phyloP scores from a whole-genome alignment of 352 stramenopile species.

The Pythium rhizo-oryzae region DNA sequence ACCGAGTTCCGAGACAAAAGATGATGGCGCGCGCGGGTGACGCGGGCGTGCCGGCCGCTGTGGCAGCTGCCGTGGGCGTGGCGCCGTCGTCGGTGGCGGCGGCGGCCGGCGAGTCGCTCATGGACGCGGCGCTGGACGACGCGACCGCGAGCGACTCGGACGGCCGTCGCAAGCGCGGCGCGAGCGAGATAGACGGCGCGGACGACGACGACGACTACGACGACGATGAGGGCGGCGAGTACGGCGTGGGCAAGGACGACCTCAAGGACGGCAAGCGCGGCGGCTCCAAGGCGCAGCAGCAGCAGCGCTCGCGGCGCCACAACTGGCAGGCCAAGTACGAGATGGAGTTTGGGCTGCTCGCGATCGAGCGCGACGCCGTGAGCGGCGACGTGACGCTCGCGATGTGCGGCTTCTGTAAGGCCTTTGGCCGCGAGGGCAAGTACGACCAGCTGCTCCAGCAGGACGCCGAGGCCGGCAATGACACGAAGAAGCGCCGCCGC shows the following conservation, averaged over 20 bases:
- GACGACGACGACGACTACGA: slow-evolving; percentile 48
- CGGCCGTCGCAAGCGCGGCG: slow-evolving; percentile 40
- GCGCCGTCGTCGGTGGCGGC: not conserved
- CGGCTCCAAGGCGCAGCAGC: slow-evolving; percentile 32
- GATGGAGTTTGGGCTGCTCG: slow-evolving; percentile 76
- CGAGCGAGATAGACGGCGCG: slow-evolving; percentile 32
- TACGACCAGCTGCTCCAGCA: slow-evolving; percentile 70
- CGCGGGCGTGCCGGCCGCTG: not conserved
- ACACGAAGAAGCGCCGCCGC: slow-evolving; percentile 74
- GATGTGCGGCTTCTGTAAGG: slow-evolving; percentile 86
- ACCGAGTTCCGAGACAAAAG: not conserved
- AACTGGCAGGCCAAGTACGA: slow-evolving; percentile 85
- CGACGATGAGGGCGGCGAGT: slow-evolving; percentile 43
- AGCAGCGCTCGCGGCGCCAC: slow-evolving; percentile 58
- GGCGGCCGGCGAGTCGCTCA: slow-evolving; percentile 33
- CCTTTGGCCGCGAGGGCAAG: slow-evolving; percentile 77
- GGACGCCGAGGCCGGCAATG: slow-evolving; percentile 44
- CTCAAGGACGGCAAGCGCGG: slow-evolving; percentile 39
- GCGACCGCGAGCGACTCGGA: slow-evolving; percentile 30
- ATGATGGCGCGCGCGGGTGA: slow-evolving; percentile 18
- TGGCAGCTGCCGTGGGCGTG: slow-evolving; percentile 1
- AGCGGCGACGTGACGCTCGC: slow-evolving; percentile 75
- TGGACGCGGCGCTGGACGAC: slow-evolving; percentile 45
- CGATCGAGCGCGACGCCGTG: slow-evolving; percentile 66
- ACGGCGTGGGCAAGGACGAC: slow-evolving; percentile 32